Percentiles rank a stretch among this genome's conserved stretches.
Evolutionary conservation across 192 early-diverging fungal species (phyloP).

Genomic region (Coemansia sp.): DNA sequence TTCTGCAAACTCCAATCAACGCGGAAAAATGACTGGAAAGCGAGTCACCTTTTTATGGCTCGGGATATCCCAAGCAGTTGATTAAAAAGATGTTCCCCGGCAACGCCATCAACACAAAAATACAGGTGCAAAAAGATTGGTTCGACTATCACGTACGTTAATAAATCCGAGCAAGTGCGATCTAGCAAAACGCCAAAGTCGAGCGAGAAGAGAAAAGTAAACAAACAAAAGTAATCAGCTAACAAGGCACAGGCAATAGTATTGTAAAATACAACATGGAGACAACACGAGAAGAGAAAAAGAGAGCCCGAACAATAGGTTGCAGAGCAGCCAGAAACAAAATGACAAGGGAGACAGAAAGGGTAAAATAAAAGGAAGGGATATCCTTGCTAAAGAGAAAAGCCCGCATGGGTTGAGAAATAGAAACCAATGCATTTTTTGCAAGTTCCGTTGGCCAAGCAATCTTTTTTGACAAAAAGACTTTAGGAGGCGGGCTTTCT

Average conservation of each 20-base stretch:
- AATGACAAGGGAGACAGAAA: not conserved
- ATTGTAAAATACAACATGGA: slow-evolving; percentile 1
- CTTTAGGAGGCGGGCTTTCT: not conserved
- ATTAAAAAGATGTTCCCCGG: not conserved
- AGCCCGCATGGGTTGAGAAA: not conserved
- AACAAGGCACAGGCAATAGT: not conserved
- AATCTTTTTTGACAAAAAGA: slow-evolving; percentile 1
- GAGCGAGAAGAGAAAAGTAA: not conserved
- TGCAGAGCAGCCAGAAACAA: not conserved
- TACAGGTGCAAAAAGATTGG: not conserved
- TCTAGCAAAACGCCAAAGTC: too few species aligned
- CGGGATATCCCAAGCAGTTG: too few species aligned
- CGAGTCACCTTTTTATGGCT: too few species aligned
- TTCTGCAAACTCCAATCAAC: too few species aligned
- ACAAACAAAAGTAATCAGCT: not conserved
- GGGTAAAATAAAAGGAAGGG: slow-evolving; percentile 1
- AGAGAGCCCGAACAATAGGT: not conserved
- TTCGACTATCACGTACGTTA: not conserved
- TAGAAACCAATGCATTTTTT: not conserved
- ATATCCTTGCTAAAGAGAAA: slow-evolving; percentile 7
- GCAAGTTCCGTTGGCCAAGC: not conserved
- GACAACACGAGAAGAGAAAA: not conserved
- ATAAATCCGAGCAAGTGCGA: too few species aligned
- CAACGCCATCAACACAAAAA: not conserved
- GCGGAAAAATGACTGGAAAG: too few species aligned